Evolutionary conservation across 2,329 filamentous ascomycete genomes (phyloP), one percentile per base, ranked within the genome.

Genomic region (Alternaria arborescens): DNA sequence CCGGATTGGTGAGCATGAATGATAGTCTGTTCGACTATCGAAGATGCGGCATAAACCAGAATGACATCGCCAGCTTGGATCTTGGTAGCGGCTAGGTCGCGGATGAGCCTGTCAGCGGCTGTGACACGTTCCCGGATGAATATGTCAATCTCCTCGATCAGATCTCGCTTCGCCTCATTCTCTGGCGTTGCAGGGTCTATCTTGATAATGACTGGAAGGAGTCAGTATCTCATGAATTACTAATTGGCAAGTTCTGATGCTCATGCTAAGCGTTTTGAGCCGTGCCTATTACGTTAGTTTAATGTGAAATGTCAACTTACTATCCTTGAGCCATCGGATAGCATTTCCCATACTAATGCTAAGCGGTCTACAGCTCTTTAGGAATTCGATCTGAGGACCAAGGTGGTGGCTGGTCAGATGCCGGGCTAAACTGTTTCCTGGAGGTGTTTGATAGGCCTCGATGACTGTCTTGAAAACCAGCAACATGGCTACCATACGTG

Each of bases 301-400:
- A 18, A 53, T 32, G 28, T 5, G 32, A 48, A 55, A 60, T 12
- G 5, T n/a, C 34, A 38, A 58, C 67, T 67, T 67, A 74, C 71
- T 62, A 48, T 97, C 88, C 83, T 99, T 99, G 51, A 99, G 86
- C 85, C 93, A 94, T 55, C 95, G 88, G 75, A 99, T 97, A 36
- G 93, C 93, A 78, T 98, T 99, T 62, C 95, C 95, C 89, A 98
- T 97, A 64, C 92, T 93, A 79, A 97, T 95, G 68, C 92, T 96
- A 81, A 99, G 91, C 34, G 95, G 94, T n/a, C 95, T 89, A 75
- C 94, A 97, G 68, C 93, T 93, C 61, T 92, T 92, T 62, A 99
- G 86, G 75, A 96, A 97, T 67, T 96, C 93, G 74, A 99, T 97
- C 80, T 99, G 95, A 38, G 94, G 92, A 73, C 93, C 95, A 61